These are phyloP conservation scores for Colletotrichum spaethianum DNA, from an alignment of 2,329 filamentous ascomycete species.

Conservation along the genomic window DNA sequence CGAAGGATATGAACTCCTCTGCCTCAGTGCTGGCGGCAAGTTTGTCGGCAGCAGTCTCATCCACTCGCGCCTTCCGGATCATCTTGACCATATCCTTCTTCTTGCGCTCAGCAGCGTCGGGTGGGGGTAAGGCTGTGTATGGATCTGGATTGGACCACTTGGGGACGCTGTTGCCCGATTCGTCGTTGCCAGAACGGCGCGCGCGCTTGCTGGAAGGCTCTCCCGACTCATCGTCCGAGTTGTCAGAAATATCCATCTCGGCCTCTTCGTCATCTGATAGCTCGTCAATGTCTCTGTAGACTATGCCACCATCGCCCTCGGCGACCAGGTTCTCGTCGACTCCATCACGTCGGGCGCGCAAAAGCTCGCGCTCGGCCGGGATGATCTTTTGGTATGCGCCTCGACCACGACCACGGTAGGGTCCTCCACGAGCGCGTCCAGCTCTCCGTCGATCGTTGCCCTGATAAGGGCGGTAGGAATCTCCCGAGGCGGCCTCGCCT, in stretches of 20 bases:
- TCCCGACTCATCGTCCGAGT: slow-evolving; percentile 56
- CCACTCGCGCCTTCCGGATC: slow-evolving; percentile 89
- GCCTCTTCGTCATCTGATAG: slow-evolving; percentile 75
- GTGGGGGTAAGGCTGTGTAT: slow-evolving; percentile 88
- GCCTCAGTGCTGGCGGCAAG: slow-evolving; percentile 68
- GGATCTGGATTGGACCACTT: slow-evolving; percentile 98
- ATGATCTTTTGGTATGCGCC: slow-evolving; percentile 48
- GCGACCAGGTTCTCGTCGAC: slow-evolving; percentile 63
- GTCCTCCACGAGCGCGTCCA: slow-evolving; percentile 16
- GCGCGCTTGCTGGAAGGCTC: slow-evolving; percentile 60
- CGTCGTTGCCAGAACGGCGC: slow-evolving; percentile 50
- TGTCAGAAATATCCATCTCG: slow-evolving; percentile 75
- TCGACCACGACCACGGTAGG: slow-evolving; percentile 36
- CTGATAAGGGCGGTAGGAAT: slow-evolving; percentile 50
- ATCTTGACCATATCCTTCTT: slow-evolving; percentile 90
- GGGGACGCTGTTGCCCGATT: slow-evolving; percentile 66
- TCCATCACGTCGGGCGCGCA: slow-evolving; percentile 55
- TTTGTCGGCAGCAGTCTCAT: slow-evolving; percentile 61
- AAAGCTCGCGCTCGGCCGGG: slow-evolving; percentile 64
- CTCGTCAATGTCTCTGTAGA: slow-evolving; percentile 69
- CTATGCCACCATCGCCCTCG: slow-evolving; percentile 61
- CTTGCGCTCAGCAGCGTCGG: slow-evolving; percentile 76
- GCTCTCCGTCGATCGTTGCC: slow-evolving; percentile 30
- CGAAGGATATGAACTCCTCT: slow-evolving; percentile 93
- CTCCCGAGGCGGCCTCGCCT: slow-evolving; percentile 49